These are phyloP conservation scores for Neoboletus brunneissimus DNA, from an alignment of 768 basidiomycete species.

Conservation along the genomic window DNA sequence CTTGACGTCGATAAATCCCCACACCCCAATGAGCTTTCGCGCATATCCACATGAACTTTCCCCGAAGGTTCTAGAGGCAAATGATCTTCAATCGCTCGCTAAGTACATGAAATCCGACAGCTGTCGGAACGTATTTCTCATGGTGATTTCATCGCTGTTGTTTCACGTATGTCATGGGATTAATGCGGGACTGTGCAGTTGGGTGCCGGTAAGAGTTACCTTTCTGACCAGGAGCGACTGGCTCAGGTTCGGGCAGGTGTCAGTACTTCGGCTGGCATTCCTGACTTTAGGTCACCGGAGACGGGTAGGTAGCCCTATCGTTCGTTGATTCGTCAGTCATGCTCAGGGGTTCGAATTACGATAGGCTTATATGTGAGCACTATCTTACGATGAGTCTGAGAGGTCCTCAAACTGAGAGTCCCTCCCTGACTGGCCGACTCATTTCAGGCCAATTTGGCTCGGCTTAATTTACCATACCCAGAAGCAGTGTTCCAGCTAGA, in stretches of 20 bases:
- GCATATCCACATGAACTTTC: conserved; percentile 1
- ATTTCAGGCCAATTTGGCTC: conserved; percentile 67
- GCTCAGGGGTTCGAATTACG: neutral
- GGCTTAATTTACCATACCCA: conserved; percentile 81
- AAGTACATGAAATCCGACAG: conserved; percentile 66
- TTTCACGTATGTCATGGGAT: conserved; percentile 1
- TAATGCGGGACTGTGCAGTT: conserved; percentile 39
- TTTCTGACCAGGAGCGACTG: neutral
- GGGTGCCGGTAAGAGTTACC: conserved; percentile 55
- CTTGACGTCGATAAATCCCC: neutral
- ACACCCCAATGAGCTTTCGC: conserved; percentile 14
- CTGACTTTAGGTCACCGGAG: conserved; percentile 84
- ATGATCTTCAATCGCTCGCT: conserved; percentile 48
- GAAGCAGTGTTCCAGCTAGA: conserved; percentile 94
- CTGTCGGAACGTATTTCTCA: conserved; percentile 68
- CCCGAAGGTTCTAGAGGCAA: conserved; percentile 29
- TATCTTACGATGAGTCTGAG: neutral
- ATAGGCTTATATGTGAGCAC: conserved; percentile 31
- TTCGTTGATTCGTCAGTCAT: neutral
- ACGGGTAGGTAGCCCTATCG: conserved; percentile 54
- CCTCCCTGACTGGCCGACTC: neutral
- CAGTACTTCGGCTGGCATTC: conserved; percentile 80
- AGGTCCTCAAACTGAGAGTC: neutral
- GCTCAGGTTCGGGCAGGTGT: conserved; percentile 45
- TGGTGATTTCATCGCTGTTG: conserved; percentile 45